phyloP scores from a whole-genome alignment of 768 basidiomycete genomes.

The Tylopilus felleus region DNA sequence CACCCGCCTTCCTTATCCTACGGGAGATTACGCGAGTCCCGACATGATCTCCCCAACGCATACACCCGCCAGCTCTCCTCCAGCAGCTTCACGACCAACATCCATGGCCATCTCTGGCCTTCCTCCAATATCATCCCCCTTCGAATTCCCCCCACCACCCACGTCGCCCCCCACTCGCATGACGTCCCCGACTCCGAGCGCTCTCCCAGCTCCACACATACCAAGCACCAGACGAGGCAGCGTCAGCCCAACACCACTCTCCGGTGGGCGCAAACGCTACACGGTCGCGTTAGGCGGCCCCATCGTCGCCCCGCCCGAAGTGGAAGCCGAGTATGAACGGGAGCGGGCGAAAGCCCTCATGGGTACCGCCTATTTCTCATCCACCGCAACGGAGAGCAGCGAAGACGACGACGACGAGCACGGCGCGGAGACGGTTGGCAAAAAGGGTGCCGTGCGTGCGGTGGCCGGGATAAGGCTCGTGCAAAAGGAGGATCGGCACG shows the following conservation, averaged over 20 bases:
- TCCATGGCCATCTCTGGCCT: constrained; percentile 46
- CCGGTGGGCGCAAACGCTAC: constrained; percentile 62
- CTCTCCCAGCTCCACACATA: constrained; percentile 43
- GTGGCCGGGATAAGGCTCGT: constrained; percentile 35
- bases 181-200: constrained; percentile 24
- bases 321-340: constrained; percentile 29
- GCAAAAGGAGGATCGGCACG: constrained; percentile 18
- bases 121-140: constrained; percentile 29
- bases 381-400: constrained; percentile 33
- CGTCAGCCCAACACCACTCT: constrained; percentile 64
- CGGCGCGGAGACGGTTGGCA: constrained; percentile 54
- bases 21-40: constrained; percentile 77
- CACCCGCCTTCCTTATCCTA: constrained; percentile 72
- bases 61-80: constrained; percentile 48
- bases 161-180: constrained; percentile 24
- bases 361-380: constrained; percentile 44
- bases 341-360: constrained; percentile 26
- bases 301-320: constrained; percentile 42
- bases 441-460: constrained; percentile 33
- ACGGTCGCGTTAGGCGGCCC: constrained; percentile 82
- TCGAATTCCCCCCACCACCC: constrained; percentile 17
- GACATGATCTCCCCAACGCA: constrained; percentile 37
- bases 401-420: constrained; percentile 38
- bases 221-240: constrained; percentile 46
- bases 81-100: constrained; percentile 38